Evolutionary conservation across 2,329 filamentous ascomycete genomes (phyloP), one percentile per base, ranked within the genome.

Genomic region (Rasamsonia emersonii): DNA sequence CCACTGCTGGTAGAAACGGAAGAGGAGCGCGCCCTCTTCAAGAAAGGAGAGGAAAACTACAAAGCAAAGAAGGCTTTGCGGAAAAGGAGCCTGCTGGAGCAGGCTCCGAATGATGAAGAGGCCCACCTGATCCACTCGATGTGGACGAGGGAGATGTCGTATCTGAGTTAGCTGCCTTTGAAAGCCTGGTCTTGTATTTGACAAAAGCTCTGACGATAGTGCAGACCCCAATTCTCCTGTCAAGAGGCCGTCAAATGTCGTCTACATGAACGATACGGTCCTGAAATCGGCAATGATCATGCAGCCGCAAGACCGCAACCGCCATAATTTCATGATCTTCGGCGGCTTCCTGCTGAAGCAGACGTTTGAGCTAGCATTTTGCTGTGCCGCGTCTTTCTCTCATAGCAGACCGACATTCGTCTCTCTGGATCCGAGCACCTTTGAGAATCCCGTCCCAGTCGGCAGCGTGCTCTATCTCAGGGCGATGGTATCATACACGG

Each of bases 251-350:
- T 47, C 61, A 19, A 77, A 79, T 42, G 69, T 73, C 3, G 57
- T 71, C 21, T 71, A 68, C 47, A 83, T 85, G 70, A 65, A 75
- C 39, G 69, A 71, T 42, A 75, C 77, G 2, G 63, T 65, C 19
- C 70, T 84, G 18, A 71, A 73, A 45, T 77, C 77, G 2, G 77
- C 80, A 8, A 73, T 71, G 44, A 82, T 86, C 42, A 85, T 85
- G 80, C 79, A 84, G 51, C 81, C 81, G 0, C 78, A 82, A 53
- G 73, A 77, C 52, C 71, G 77, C 28, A 80, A 80, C 53, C 59
- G 76, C 2, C 79, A 84, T 54, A 77, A 81, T 46, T 82, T 81
- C 54, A 83, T 84, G 79, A 82, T 86, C 33, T 86, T 85, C 46
- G 81, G 81, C 31, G 81, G 81, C 9, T 84, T 79, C 51, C 69